Percentiles rank a stretch among this genome's conserved stretches.
phyloP scores from a whole-genome alignment of 768 basidiomycete genomes.

The Psilocybe azurescens region DNA sequence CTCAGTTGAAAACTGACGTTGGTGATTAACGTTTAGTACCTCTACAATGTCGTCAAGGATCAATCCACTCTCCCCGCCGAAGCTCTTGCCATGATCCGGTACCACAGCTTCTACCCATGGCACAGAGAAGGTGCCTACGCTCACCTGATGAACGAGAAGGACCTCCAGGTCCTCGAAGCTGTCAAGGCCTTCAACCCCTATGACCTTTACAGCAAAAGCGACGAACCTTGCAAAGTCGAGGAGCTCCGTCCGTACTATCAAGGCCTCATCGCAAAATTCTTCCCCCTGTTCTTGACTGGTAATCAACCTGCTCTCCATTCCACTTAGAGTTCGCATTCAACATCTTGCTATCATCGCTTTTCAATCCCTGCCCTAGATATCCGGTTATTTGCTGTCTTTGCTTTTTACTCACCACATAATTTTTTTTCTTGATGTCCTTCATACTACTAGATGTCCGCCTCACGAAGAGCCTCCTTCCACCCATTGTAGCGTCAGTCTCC shows the following conservation, averaged over 20 bases:
- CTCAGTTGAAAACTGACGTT: constrained; percentile 4
- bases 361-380: background rate
- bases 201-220: constrained; percentile 91
- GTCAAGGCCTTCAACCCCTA: constrained; percentile 93
- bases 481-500: constrained; percentile 8
- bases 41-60: constrained; percentile 83
- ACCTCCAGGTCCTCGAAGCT: constrained; percentile 66
- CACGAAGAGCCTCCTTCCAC: background rate
- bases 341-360: constrained; percentile 4
- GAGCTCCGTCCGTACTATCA: constrained; percentile 85
- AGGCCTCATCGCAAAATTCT: constrained; percentile 81
- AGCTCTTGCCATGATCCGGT: constrained; percentile 90
- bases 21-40: constrained; percentile 55
- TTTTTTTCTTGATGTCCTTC: constrained; percentile 1
- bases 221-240: constrained; percentile 64
- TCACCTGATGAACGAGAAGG: constrained; percentile 79
- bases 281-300: constrained; percentile 89
- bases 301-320: constrained; percentile 5
- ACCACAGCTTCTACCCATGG: constrained; percentile 97
- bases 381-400: background rate
- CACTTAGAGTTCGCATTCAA: background rate
- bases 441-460: constrained; percentile 2
- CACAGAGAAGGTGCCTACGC: constrained; percentile 87
- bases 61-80: constrained; percentile 83
- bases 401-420: background rate